A percentile compares a stretch with the other conserved stretches of the same genome.
Conservation (phyloP, 1,139 yeast species). For the Diutina ranongensis region DNA sequence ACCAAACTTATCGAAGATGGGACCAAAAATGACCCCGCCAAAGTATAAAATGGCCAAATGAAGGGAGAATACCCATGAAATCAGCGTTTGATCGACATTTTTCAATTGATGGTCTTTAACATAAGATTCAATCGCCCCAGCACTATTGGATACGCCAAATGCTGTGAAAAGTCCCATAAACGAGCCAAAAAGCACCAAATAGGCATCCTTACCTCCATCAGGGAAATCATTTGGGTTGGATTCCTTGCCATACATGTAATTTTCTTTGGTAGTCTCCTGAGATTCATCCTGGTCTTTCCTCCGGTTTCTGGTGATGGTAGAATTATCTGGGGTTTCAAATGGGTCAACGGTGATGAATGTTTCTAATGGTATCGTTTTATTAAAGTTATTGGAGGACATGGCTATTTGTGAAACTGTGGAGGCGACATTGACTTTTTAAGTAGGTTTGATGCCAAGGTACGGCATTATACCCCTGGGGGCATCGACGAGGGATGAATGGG, state of each 20-base stretch:
- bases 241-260: constrained; percentile 7
- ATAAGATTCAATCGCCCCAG: constrained; percentile 11
- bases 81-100: constrained; percentile 8
- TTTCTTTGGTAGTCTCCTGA: background rate
- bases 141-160: constrained; percentile 10
- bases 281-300: background rate
- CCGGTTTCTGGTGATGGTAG: background rate
- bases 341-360: background rate
- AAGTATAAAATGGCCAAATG: constrained; percentile 45
- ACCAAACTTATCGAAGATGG: constrained; percentile 48
- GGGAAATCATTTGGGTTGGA: constrained; percentile 4
- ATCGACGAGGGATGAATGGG: no score
- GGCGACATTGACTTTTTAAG: no score
- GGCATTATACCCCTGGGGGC: no score
- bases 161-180: constrained; percentile 3
- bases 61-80: constrained; percentile 54
- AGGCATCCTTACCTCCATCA: constrained; percentile 3
- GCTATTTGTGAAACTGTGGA: background rate
- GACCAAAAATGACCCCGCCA: constrained; percentile 51
- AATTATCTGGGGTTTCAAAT: background rate
- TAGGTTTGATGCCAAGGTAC: background rate
- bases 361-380: background rate
- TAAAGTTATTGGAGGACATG: background rate
- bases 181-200: background rate
- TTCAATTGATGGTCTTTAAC: constrained; percentile 9